Base-by-base conservation (phyloP, 169 alveolate genomes). In the Theileria annulata region DNA sequence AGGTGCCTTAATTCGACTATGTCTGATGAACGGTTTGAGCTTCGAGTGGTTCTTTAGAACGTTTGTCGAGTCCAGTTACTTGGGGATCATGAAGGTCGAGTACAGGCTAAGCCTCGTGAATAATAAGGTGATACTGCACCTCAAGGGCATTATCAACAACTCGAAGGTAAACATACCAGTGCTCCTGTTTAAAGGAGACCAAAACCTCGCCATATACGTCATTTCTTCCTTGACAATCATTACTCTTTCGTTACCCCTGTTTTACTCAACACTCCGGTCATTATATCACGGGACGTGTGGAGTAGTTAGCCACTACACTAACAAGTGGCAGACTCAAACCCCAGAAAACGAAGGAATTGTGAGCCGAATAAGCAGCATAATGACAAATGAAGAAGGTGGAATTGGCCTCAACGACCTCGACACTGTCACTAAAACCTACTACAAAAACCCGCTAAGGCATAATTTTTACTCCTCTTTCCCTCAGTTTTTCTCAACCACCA, bases 21-120 rank as follows among this genome's bases (percentile, higher is more conserved):
- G 86, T 15, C n/a, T 77, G 78, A 48, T 64, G 31, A 79, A 77
- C 8, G 90, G 90, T 0, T n/a, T 77, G 15, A 30, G 58, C 3
- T n/a, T 84, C 12, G 90, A 84, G 30, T 76, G 87, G 25, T 84
- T 74, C 74, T 21, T 84, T 30, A 69, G 90, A 15, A 71, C 66
- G 31, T 37, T 28, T 33, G 31, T 58, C 30, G 77, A 58, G 31
- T 67, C 71, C 47, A 82, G 69, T 35, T 19, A 68, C 59, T 56
- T 84, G 33, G 85, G 80, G 27, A 75, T 63, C 37, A 25, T 67
- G 33, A 84, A 84, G 70, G 37, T 77, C 4, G 90, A 84, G 75
- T 84, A 77, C 75, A 74, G 90, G n/a, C 62, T 84, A 73, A 48
- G 87, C 23, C 79, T 49, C 48, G 1, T 25, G 37, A 67, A 21